phyloP scores from a whole-genome alignment of 805 yeast species.

The Hemisphaericaspora nanyangensis region DNA sequence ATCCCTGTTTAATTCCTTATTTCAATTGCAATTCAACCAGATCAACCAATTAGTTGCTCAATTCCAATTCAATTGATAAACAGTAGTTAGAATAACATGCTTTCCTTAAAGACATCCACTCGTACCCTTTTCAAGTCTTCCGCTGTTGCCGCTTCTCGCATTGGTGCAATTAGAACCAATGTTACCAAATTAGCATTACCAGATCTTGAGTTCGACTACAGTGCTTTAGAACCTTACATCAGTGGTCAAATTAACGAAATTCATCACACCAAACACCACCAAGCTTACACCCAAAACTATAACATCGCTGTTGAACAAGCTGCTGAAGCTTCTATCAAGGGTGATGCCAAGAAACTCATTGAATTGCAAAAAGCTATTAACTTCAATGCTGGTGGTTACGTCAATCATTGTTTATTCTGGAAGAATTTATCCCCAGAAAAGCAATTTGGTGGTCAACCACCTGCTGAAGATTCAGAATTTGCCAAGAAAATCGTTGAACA shows the following conservation, averaged over 20 bases:
- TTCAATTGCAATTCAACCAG: neutral
- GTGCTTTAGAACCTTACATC: constrained; percentile 47
- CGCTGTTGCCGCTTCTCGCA: constrained; percentile 4
- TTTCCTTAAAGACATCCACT: constrained; percentile 13
- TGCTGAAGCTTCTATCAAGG: constrained; percentile 30
- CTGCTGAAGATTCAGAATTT: constrained; percentile 40
- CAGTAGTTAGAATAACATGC: constrained; percentile 8
- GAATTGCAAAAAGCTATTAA: constrained; percentile 44
- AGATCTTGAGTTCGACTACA: constrained; percentile 43
- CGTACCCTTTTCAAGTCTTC: constrained; percentile 9
- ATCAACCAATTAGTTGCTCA: neutral
- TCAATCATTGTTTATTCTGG: constrained; percentile 50
- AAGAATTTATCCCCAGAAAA: constrained; percentile 44
- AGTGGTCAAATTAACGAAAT: constrained; percentile 44
- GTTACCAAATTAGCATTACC: constrained; percentile 26
- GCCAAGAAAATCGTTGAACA: constrained; percentile 37
- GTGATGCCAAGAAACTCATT: constrained; percentile 38
- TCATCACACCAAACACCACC: constrained; percentile 50
- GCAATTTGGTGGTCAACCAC: constrained; percentile 57
- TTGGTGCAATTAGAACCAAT: constrained; percentile 26
- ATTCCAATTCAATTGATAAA: neutral
- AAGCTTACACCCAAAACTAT: constrained; percentile 45
- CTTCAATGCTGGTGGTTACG: constrained; percentile 51
- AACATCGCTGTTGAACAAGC: constrained; percentile 43
- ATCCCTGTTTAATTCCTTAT: neutral